Base-by-base conservation (phyloP, 2,329 filamentous ascomycete genomes). In the Claviceps sp. region DNA sequence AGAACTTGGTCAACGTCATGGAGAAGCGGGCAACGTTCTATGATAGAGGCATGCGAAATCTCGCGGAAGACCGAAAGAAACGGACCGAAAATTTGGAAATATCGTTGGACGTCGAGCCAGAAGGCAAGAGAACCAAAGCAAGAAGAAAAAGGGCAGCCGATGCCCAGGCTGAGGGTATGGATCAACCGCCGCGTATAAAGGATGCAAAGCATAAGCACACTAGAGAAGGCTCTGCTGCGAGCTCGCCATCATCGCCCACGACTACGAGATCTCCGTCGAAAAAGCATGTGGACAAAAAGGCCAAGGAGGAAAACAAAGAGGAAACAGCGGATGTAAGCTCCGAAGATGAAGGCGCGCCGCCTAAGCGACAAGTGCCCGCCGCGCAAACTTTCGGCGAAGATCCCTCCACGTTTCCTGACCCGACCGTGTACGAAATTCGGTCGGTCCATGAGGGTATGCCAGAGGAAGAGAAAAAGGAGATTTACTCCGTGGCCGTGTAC, bases 401-500 rank as follows among this genome's bases (percentile, higher is more conserved):
- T 63, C 91, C 91, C 0, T 87, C 89, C 26, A 89, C 83, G n/a
- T 95, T 91, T 61, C 80, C 81, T 19, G 93, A 98, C 63, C 89
- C 90, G 1, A 95, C 91, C 39, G 78, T 96, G 48, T 98, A 98
- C 72, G 87, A 98, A 64, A 96, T 98, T 56, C 83, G 84, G 52
- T 76, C 84, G 0, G 75, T 90, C 24, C 77, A 78, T 1, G 77
- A 83, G 0, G 83, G 78, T 57, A 95, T 95, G 84, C 76, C 81
- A 2, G 81, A 89, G 53, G 85, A 91, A n/a, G 84, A 95, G 61
- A 87, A 84, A 66, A 89, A 85, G 63, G 81, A 86, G 58, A 91
- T 97, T 50, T 94, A 88, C 66, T 89, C 88, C 7, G 93, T 98
- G 16, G 82, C 86, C 4, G 75, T 80, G 14, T 98, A 93, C 64